Evolutionary conservation across 1,139 yeast species (phyloP).

Genomic region (Kodamaea sp.): DNA sequence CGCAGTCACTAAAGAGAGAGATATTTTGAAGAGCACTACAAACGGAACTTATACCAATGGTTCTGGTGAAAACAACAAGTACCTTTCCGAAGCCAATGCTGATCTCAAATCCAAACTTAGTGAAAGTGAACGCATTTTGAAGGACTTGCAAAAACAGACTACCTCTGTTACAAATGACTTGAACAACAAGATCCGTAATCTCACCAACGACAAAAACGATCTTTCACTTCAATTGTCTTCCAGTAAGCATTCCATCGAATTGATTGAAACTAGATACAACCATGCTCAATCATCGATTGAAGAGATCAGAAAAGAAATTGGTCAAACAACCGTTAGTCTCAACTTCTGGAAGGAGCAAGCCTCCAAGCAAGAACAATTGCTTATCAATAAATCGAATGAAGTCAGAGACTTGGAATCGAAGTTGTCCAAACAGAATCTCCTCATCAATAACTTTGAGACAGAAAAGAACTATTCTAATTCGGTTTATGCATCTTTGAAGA

Average conservation of each 20-base stretch:
- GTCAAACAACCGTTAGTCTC: conserved; percentile 19
- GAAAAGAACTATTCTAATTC: conserved; percentile 56
- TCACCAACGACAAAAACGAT: conserved; percentile 32
- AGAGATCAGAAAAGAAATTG: conserved; percentile 27
- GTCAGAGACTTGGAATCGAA: conserved; percentile 58
- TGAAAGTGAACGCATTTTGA: conserved; percentile 30
- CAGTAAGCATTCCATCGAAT: conserved; percentile 33
- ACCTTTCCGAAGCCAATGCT: conserved; percentile 29
- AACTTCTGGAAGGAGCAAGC: conserved; percentile 54
- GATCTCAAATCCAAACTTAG: conserved; percentile 31
- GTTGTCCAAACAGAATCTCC: conserved; percentile 46
- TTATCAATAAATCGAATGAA: conserved; percentile 56
- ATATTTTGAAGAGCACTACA: conserved; percentile 54
- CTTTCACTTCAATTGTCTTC: conserved; percentile 31
- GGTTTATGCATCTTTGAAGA: conserved; percentile 52
- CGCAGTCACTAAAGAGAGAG: conserved; percentile 63
- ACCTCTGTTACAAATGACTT: conserved; percentile 25
- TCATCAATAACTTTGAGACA: conserved; percentile 51
- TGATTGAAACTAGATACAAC: conserved; percentile 35
- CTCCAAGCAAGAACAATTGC: conserved; percentile 54
- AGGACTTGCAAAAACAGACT: conserved; percentile 33
- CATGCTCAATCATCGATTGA: conserved; percentile 30
- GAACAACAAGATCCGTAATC: conserved; percentile 28
- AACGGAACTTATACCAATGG: conserved; percentile 6
- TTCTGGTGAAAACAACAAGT: conserved; percentile 20